Conservation (phyloP, 768 basidiomycete species). For the Harrya chromipes region DNA sequence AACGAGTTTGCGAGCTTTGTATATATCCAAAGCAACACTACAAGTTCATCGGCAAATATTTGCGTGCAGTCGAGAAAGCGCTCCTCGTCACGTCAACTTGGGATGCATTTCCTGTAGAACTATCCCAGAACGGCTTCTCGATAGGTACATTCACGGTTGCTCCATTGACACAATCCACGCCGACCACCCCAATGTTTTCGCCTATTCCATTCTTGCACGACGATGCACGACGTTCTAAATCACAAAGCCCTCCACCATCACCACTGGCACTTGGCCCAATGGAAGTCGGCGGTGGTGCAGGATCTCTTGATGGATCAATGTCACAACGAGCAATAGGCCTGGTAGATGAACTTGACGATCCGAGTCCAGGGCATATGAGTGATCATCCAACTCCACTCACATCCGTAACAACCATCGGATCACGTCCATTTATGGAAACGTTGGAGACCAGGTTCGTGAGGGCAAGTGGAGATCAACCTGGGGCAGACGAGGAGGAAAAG, state of each 20-base stretch:
- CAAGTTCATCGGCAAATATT: constrained; percentile 78
- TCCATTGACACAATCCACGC: constrained; percentile 50
- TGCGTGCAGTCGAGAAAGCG: constrained; percentile 80
- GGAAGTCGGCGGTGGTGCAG: constrained; percentile 33
- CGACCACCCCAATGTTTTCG: constrained; percentile 80
- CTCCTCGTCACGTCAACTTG: constrained; percentile 81
- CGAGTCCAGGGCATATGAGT: constrained; percentile 79
- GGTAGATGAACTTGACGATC: constrained; percentile 85
- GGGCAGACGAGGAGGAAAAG: constrained; percentile 25
- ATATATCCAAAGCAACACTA: constrained; percentile 68
- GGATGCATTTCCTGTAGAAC: constrained; percentile 60
- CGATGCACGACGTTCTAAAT: constrained; percentile 76
- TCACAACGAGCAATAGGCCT: constrained; percentile 60
- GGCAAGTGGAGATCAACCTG: constrained; percentile 35
- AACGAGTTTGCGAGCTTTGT: constrained; percentile 83
- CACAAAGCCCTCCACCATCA: constrained; percentile 75
- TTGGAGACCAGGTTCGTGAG: constrained; percentile 65
- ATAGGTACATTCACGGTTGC: constrained; percentile 38
- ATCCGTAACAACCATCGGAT: constrained; percentile 51
- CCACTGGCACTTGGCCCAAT: constrained; percentile 53
- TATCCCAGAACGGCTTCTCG: constrained; percentile 29
- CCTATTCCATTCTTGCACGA: constrained; percentile 86
- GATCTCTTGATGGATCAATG: constrained; percentile 35
- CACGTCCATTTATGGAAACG: constrained; percentile 51
- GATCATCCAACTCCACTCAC: constrained; percentile 72